Base-by-base conservation (phyloP, 345 rosid species). In the Populus alba region DNA sequence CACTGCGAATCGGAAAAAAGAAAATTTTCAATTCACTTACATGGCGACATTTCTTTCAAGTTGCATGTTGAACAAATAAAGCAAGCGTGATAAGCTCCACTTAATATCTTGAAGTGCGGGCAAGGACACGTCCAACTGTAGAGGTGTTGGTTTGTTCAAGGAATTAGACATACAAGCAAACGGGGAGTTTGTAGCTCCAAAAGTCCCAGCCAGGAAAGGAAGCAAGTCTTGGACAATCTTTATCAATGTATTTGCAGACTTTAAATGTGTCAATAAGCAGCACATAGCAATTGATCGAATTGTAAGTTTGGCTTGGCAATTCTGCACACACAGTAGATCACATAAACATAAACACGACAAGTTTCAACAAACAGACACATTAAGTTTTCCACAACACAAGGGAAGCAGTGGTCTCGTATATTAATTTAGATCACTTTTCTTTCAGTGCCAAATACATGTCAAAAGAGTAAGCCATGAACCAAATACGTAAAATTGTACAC, bases 21-120 rank as follows among this genome's bases (percentile, higher is more conserved):
- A 66, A 74, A 37, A 62, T n/a, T 37, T n/a, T 71, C 29, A 66
- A 35, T 70, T 77, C 80, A 87, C 99, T 87, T 89, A 95, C 99
- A 91, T 90, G 81, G 93, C 93, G 76, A 95, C 87, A 85, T 95
- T 95, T 86, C 91, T 89, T 90, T 95, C 99, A 33, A 95, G 82
- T 82, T 92, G 97, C 75, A 92, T 85, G 77, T 95, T 93, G 91
- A 95, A 92, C 68, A 95, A 79, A 85, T 93, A 95, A 39, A 95
- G 74, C 55, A 93, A 77, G 78, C 97, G 91, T 9, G 91, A 74
- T 66, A 93, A 75, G 85, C 78, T 90, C 99, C 97, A 95, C 78
- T 72, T 85, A 65, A 95, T 71, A 83, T 93, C 94, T 72, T 83
- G 81, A 75, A 95, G 63, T 23, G 97, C 90, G 81, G 98, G 97